A percentile compares a stretch with the other conserved stretches of the same genome.
Evolutionary conservation across 163 green algal genomes (phyloP).

Genomic region (Scenedesmus sp.): DNA sequence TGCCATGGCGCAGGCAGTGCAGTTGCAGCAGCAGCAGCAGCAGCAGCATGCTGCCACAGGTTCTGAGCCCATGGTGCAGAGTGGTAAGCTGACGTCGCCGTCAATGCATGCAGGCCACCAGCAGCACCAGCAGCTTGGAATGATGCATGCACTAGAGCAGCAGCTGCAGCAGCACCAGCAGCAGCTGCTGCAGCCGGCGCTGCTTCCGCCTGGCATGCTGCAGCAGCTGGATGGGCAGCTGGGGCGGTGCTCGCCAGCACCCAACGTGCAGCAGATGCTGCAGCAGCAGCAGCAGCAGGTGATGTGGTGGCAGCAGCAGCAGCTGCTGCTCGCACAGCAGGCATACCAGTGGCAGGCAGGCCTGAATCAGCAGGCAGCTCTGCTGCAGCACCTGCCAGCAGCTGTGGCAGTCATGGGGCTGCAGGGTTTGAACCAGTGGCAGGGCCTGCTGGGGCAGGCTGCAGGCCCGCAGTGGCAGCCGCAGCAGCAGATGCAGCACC

Average conservation of each 20-base stretch:
- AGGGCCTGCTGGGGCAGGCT: background rate
- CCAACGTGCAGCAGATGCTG: conserved; percentile 21
- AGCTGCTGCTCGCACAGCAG: conserved; percentile 47
- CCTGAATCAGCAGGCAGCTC: conserved; percentile 40
- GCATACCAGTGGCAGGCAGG: conserved; percentile 35
- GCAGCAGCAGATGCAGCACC: conserved; percentile 32
- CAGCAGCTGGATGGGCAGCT: background rate
- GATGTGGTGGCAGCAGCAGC: conserved; percentile 45
- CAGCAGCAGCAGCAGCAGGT: conserved; percentile 44
- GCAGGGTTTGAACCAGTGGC: conserved; percentile 38
- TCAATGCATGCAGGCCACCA: background rate
- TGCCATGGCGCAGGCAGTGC: background rate
- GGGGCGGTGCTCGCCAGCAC: background rate
- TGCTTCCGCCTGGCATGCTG: background rate
- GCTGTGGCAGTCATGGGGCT: conserved; percentile 48
- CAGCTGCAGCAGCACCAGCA: conserved; percentile 15
- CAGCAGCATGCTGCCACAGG: background rate
- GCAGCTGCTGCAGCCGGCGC: background rate
- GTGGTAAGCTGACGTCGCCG: background rate
- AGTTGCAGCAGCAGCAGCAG: conserved; percentile 20
- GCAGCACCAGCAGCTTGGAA: background rate
- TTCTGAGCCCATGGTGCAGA: background rate
- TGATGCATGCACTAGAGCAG: background rate
- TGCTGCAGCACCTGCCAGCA: conserved; percentile 49
- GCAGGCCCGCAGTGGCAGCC: background rate